Base-by-base conservation (phyloP, 106 monocot species). In the Dendrobium nobile region DNA sequence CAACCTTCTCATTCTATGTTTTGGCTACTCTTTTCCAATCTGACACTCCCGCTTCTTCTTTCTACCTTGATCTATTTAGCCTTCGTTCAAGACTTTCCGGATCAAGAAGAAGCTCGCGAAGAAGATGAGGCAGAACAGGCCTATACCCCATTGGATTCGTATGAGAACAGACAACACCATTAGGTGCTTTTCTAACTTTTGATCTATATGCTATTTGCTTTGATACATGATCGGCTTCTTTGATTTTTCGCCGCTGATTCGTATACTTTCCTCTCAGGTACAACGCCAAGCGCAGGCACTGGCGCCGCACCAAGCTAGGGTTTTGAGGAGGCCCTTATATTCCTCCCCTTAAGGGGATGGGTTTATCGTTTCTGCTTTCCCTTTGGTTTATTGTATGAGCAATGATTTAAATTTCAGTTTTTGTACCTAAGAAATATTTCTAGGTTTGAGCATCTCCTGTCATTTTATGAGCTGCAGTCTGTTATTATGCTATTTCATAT, bases 201-300 rank as follows among this genome's bases (percentile, higher is more conserved):
- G 10, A 45, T 27, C 24, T 43, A 16, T 55, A 7, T 41, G 2
- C 17, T 73, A 41, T 11, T 24, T 73, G 73, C 6, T 4, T 67
- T 67, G 67, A 7, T 28, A 28, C 22, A 27, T 68, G 7, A 73
- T 19, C 4, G 3, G 4, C 41, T 40, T 73, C 41, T 15, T 5
- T 45, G n/a, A 4, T 5, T 11, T n/a, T 11, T 2, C 8, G 1
- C 5, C 5, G 43, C n/a, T 75, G 22, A 2, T 37, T 75, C 22
- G 18, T 1, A 7, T 40, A 17, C 44, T n/a, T 13, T 33, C 43
- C 41, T 54, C 54, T 78, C 78, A 89, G 92, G 88, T 92, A 92
- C 90, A 92, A 95, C 79, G 92, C 94, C 20, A 95, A 95, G 94
- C 90, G 94, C 72, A 95, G 94, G 92, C 94, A 95, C 82, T 95